Evolutionary conservation across 495 filamentous ascomycete genomes (phyloP), one percentile per base, ranked within the genome.

Genomic region (Penicillium ochrochloron): DNA sequence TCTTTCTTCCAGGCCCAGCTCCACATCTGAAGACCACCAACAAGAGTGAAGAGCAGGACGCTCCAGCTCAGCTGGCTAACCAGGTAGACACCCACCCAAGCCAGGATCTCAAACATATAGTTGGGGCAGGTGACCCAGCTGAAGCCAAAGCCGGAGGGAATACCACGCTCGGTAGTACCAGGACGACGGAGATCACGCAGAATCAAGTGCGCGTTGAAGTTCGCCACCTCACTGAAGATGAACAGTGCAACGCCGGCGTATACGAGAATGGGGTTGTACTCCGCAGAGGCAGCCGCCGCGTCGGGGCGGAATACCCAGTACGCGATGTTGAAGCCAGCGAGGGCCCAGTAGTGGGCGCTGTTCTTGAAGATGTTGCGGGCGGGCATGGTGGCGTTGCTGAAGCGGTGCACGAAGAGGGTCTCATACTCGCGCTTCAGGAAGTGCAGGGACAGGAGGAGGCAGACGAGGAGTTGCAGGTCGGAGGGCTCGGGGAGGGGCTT

Each of bases 401-500:
- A 99, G 74, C 91, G 92, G 83, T 99, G 95, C 61, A 99, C 86
- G 77, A 93, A 97, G 60, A 97, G 65, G 17, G 94, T 97, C 80
- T 99, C 95, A 61, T 90, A 86, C 79, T 98, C 96, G 70, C 95
- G 93, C 83, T 99, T 99, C 68, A 92, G 67, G 83, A 97, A 99
- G 82, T 99, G 94, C 33, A 90, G 72, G 58, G 83, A 84, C 66
- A 95, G 84, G 56, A 96, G 84, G 50, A 76, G 76, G 70, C 92
- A 88, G 57, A 90, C 84, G 23, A 96, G 81, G 61, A 83, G 84
- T 73, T 97, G 94, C 3, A 86, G 78, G 54, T 81, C 75, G 31
- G 90, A 88, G 57, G 90, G 86, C 34, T 73, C 71, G 56, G 78
- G 75, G 73, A 87, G 57, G 51, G 73, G 65, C 73, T 78, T 66